Evolutionary conservation across 163 green algal genomes (phyloP), one percentile per base, ranked within the genome.

Genomic region (Chlamydomonas reinhardtii): DNA sequence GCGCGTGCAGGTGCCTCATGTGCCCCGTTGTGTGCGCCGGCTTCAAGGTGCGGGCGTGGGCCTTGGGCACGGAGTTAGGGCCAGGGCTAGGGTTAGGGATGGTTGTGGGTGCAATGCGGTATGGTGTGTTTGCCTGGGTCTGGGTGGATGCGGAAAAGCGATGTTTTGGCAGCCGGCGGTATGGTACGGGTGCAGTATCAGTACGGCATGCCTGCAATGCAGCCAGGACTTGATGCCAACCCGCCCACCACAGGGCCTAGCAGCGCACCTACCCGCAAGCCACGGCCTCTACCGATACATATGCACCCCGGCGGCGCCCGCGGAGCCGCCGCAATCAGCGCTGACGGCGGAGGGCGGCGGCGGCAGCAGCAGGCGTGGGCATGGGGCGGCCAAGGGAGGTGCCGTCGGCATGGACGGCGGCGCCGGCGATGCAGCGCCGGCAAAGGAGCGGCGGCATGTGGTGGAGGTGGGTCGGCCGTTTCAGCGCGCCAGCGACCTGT

Each of bases 231-330:
- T n/a, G n/a, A n/a, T n/a, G n/a, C n/a, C n/a, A n/a, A n/a, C n/a
- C n/a, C 39, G 5, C 8, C 39, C 39, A 48, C 39, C 39, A 3
- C 76, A 84, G 76, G 76, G 76, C 64, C 39, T 84, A 19, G 39
- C 24, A 4, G 34, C 8, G 15, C 76, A 84, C 37, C 76, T 84
- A 29, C 37, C 76, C 39, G 64, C 64, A 32, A 84, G 76, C 76
- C 76, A 84, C 62, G 29, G 76, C 39, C 43, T 84, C 39, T 84
- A 84, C 76, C 17, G 34, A 5, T 84, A 74, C 65, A 73, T 35
- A 29, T 83, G 5, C n/a, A 64, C 74, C 56, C 59, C 32, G 20
- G 29, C 12, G 22, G 32, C 56, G 32, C 56, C 56, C 56, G 20
- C 56, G 56, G 8, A 54, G 43, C 43, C 6, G 43, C 48, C 48